These are phyloP conservation scores for Isatis tinctoria DNA, from an alignment of 345 rosid species.

Conservation along the genomic window DNA sequence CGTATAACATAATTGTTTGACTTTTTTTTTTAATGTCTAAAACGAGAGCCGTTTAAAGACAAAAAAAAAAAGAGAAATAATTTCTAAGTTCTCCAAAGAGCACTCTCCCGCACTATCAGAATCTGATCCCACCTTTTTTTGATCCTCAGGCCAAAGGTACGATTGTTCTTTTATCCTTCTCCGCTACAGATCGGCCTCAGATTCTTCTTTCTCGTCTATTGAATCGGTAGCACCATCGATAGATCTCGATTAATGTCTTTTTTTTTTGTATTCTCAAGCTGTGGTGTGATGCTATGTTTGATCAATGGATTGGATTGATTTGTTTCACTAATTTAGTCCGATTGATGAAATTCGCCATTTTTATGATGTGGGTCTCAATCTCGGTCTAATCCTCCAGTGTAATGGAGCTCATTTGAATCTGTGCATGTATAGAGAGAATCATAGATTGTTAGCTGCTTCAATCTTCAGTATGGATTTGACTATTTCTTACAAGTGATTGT, in stretches of 20 bases:
- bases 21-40: background rate
- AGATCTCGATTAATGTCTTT: slow-evolving; percentile 12
- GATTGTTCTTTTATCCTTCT: background rate
- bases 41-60: slow-evolving; percentile 10
- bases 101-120: slow-evolving; percentile 19
- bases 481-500: background rate
- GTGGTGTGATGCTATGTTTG: slow-evolving; percentile 3
- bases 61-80: background rate
- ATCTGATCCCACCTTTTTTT: slow-evolving; percentile 16
- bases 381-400: background rate
- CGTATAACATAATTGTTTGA: background rate
- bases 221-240: background rate
- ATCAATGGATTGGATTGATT: slow-evolving; percentile 16
- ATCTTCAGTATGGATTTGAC: background rate
- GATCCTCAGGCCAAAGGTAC: slow-evolving; percentile 26
- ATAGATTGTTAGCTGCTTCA: background rate
- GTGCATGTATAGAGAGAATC: background rate
- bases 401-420: background rate
- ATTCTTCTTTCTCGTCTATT: background rate
- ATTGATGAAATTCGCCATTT: background rate
- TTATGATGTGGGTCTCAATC: background rate
- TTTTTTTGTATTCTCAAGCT: background rate
- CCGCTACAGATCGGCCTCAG: background rate
- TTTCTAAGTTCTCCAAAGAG: background rate
- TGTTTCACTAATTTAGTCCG: background rate